These are phyloP conservation scores for Colletotrichum sp. DNA, from an alignment of 2,329 filamentous ascomycete genomes.

Conservation along the genomic window DNA sequence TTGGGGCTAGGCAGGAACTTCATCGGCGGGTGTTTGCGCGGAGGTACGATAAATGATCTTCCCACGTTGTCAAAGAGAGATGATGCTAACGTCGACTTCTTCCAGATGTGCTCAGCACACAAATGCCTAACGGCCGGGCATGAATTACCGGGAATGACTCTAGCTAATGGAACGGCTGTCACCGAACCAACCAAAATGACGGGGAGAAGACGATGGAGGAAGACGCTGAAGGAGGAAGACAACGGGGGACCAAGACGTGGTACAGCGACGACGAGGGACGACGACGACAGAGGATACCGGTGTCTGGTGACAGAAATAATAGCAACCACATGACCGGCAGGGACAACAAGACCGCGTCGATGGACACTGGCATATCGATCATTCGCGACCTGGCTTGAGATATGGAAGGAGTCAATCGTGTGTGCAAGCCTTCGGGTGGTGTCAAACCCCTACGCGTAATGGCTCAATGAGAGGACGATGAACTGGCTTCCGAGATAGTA, in stretches of 20 bases:
- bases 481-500: neutral
- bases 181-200: rapidly evolving
- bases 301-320: neutral
- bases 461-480: neutral
- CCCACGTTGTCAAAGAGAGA: neutral
- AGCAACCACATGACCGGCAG: neutral
- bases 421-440: neutral
- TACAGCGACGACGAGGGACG: neutral
- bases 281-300: neutral
- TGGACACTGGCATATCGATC: neutral
- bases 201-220: neutral
- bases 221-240: neutral
- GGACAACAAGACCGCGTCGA: neutral
- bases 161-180: rapidly evolving
- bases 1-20: neutral
- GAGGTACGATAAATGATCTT: neutral
- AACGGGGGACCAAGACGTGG: rapidly evolving
- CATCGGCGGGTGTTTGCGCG: neutral
- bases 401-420: neutral
- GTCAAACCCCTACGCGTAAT: neutral
- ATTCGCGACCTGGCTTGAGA: neutral
- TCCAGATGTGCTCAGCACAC: neutral
- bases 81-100: neutral
- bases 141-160: rapidly evolving
- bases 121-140: neutral